Conservation (phyloP, 352 stramenopile species). For the Pythium myriotylum region DNA sequence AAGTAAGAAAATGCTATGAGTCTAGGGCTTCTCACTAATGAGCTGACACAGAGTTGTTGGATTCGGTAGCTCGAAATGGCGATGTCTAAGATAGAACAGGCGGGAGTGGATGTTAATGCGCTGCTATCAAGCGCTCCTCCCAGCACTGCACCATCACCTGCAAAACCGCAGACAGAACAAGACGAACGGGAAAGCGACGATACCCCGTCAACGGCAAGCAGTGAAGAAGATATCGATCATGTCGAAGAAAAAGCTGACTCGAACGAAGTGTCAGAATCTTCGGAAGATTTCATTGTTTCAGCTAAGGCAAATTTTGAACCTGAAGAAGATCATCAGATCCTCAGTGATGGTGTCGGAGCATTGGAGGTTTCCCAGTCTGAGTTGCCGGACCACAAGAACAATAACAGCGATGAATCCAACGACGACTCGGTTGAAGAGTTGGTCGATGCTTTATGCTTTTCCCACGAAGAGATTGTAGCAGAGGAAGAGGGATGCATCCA, state of each 20-base stretch:
- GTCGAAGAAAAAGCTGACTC: constrained; percentile 10
- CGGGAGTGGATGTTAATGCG: constrained; percentile 54
- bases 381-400: constrained; percentile 10
- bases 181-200: background rate
- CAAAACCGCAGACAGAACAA: constrained; percentile 13
- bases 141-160: constrained; percentile 18
- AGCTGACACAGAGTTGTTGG: too few relatives aligned
- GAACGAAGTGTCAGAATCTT: background rate
- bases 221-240: constrained; percentile 2
- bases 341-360: background rate
- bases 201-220: constrained; percentile 10
- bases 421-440: constrained; percentile 6
- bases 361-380: constrained; percentile 13
- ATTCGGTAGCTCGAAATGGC: constrained; percentile 64
- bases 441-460: too few relatives aligned
- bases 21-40: too few relatives aligned
- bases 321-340: background rate
- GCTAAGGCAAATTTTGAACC: background rate
- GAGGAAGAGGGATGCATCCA: too few relatives aligned
- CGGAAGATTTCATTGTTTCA: background rate
- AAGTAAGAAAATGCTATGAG: constrained; percentile 34
- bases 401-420: constrained; percentile 14
- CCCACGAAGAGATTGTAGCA: too few relatives aligned
- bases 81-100: constrained; percentile 67
- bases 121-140: constrained; percentile 31